Evolutionary conservation across 805 yeast genomes (phyloP).

Genomic region (Candida pseudoglaebosa): DNA sequence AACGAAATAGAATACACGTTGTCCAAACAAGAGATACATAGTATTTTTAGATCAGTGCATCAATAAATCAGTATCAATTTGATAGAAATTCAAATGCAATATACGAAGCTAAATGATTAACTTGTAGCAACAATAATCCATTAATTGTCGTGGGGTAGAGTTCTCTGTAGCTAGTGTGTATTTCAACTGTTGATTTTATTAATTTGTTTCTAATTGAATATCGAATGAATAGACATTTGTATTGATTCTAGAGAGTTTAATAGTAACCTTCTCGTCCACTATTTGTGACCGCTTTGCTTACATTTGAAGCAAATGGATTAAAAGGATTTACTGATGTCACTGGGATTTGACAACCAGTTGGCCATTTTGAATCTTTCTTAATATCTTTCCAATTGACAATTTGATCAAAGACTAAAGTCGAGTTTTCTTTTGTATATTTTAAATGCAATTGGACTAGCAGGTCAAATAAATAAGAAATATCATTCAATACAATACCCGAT

Average conservation of each 20-base stretch:
- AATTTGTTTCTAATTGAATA: too few relatives aligned
- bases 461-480: constrained; percentile 38
- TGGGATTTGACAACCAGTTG: constrained; percentile 36
- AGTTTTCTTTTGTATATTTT: constrained; percentile 43
- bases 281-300: neutral
- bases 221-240: too few relatives aligned
- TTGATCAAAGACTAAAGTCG: constrained; percentile 32
- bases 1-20: constrained; percentile 50
- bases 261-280: neutral
- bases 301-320: constrained; percentile 14
- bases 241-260: too few relatives aligned
- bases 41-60: constrained; percentile 40
- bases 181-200: too few relatives aligned
- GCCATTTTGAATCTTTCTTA: constrained; percentile 40
- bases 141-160: too few relatives aligned
- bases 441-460: constrained; percentile 35
- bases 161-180: too few relatives aligned
- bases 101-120: too few relatives aligned
- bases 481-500: constrained; percentile 33
- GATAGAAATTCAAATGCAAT: too few relatives aligned
- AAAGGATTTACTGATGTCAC: constrained; percentile 22
- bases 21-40: constrained; percentile 52
- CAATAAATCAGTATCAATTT: neutral
- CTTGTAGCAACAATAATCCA: too few relatives aligned
- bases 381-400: constrained; percentile 34